Conservation (phyloP, 352 stramenopile genomes). For the Globisporangium abappressorium region DNA sequence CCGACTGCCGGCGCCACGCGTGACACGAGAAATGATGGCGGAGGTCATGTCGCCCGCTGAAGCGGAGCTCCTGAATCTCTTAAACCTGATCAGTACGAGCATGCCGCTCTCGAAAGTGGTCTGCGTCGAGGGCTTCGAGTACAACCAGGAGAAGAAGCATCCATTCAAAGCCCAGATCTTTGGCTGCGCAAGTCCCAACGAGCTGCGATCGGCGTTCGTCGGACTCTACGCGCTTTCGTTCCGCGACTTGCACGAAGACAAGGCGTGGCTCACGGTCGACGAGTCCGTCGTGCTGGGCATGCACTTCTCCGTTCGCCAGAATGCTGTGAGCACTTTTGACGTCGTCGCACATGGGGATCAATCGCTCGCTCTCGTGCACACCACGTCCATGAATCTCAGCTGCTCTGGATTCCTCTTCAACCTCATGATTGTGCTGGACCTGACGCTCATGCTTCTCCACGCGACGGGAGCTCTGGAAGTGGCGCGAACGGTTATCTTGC, state of each 20-base stretch:
- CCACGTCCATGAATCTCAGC: slow-evolving; percentile 5
- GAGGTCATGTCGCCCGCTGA: slow-evolving; percentile 15
- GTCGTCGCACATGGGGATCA: neutral
- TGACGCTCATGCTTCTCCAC: slow-evolving; percentile 26
- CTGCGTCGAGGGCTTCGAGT: slow-evolving; percentile 47
- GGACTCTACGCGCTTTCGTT: slow-evolving; percentile 23
- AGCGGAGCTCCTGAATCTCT: slow-evolving; percentile 31
- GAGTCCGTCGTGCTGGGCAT: slow-evolving; percentile 33
- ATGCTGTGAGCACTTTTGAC: slow-evolving; percentile 15
- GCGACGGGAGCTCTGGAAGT: slow-evolving; percentile 23
- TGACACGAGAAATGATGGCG: neutral
- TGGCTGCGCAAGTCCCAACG: slow-evolving; percentile 32
- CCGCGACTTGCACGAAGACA: slow-evolving; percentile 28
- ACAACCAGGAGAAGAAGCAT: slow-evolving; percentile 13
- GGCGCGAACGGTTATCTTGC: slow-evolving; percentile 13
- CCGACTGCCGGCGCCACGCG: neutral
- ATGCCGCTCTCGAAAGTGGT: slow-evolving; percentile 30
- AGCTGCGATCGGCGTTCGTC: slow-evolving; percentile 26
- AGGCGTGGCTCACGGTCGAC: slow-evolving; percentile 35
- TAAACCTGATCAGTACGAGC: slow-evolving; percentile 52
- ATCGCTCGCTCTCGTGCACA: neutral
- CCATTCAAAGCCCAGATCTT: slow-evolving; percentile 19
- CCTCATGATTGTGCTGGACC: slow-evolving; percentile 16
- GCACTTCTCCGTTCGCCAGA: slow-evolving; percentile 21
- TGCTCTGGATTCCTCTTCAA: slow-evolving; percentile 11